A percentile compares a stretch with the other conserved stretches of the same genome.
phyloP scores from a whole-genome alignment of 805 yeast genomes.

The Candida pseudoglaebosa region DNA sequence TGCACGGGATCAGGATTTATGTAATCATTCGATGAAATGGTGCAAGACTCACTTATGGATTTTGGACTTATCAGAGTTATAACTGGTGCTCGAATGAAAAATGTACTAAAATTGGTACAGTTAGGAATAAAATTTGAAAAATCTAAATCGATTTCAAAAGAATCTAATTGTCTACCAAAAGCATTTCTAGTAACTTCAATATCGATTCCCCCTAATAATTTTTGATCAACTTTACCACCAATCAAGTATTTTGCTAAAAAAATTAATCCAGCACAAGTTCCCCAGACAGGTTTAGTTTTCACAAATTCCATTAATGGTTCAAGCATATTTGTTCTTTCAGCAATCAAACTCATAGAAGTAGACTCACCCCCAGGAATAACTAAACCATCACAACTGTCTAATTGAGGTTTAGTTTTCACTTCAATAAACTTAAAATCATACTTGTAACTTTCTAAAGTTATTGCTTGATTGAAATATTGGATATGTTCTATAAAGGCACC shows the following conservation, averaged over 20 bases:
- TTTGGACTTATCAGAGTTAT: constrained; percentile 26
- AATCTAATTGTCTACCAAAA: constrained; percentile 73
- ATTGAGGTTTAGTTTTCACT: constrained; percentile 51
- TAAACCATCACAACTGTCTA: constrained; percentile 51
- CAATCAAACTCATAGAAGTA: constrained; percentile 65
- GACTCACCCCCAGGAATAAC: constrained; percentile 75
- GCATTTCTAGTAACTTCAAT: constrained; percentile 68
- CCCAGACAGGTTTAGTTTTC: constrained; percentile 65
- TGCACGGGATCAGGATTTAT: constrained; percentile 30
- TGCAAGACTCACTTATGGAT: constrained; percentile 10
- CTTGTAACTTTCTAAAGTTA: constrained; percentile 18
- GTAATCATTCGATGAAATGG: constrained; percentile 21
- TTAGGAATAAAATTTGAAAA: constrained; percentile 41
- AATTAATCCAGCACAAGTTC: constrained; percentile 83
- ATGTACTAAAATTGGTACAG: constrained; percentile 37
- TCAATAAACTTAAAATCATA: constrained; percentile 34
- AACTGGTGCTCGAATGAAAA: constrained; percentile 78
- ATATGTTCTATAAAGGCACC: constrained; percentile 77
- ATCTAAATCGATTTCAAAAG: constrained; percentile 50
- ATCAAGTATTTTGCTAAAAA: constrained; percentile 53
- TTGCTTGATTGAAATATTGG: constrained; percentile 40
- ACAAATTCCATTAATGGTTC: constrained; percentile 52
- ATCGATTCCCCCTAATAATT: constrained; percentile 60
- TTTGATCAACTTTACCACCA: constrained; percentile 51
- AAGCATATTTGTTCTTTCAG: constrained; percentile 59